A percentile compares a stretch with the other conserved stretches of the same genome.
phyloP scores from a whole-genome alignment of 108 stramenopile genomes.

The Skeletonema grethae region DNA sequence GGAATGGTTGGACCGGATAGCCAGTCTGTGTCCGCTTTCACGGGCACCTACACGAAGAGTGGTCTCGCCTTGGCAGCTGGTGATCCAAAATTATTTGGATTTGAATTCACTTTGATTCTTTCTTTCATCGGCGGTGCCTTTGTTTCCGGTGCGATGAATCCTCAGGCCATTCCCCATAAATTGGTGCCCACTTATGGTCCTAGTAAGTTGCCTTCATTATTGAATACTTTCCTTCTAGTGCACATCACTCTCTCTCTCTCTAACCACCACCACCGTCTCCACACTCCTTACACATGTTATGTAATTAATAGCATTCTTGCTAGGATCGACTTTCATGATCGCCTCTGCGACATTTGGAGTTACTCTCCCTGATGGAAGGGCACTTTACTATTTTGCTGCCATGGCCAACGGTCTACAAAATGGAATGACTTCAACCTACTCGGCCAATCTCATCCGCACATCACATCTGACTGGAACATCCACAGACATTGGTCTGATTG shows the following conservation, averaged over 20 bases:
- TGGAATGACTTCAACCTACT: conserved; percentile 52
- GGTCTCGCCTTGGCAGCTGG: conserved; percentile 51
- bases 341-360: conserved; percentile 18
- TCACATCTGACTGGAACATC: conserved; percentile 41
- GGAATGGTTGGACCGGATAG: conserved; percentile 32
- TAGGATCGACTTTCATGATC: conserved; percentile 36
- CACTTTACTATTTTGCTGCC: conserved; percentile 47
- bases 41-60: conserved; percentile 60
- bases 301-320: conserved; percentile 27
- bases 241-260: no score
- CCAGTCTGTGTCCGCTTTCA: conserved; percentile 59
- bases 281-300: no score
- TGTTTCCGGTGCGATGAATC: conserved; percentile 38
- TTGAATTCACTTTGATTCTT: conserved; percentile 26
- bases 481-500: conserved; percentile 49
- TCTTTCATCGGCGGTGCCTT: conserved; percentile 41
- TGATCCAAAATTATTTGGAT: conserved; percentile 12
- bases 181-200: conserved; percentile 54
- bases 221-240: no score
- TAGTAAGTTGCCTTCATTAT: neutral
- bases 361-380: neutral
- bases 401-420: conserved; percentile 52
- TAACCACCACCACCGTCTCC: no score
- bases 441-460: conserved; percentile 51
- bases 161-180: conserved; percentile 39